Conservation (phyloP, 2,329 filamentous ascomycete genomes). For the Conoideocrella luteorostrata region DNA sequence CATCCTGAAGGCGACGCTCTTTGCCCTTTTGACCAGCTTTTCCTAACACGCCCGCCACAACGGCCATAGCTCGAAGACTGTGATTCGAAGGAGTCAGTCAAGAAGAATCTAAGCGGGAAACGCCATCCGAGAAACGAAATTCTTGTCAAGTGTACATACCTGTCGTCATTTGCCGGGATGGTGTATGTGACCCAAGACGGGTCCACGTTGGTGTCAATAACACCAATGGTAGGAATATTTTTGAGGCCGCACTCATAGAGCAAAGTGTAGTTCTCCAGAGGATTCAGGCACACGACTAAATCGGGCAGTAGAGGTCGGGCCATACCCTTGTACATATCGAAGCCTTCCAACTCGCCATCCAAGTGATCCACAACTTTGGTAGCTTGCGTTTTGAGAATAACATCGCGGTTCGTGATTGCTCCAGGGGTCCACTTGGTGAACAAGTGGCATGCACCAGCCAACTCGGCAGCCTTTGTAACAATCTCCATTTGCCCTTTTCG, state of each 20-base stretch:
- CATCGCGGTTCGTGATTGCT: conserved; percentile 84
- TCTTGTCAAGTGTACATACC: conserved; percentile 47
- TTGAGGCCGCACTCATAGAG: conserved; percentile 86
- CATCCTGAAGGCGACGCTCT: conserved; percentile 55
- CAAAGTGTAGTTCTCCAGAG: conserved; percentile 82
- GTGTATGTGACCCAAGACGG: conserved; percentile 93
- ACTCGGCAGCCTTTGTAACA: conserved; percentile 72
- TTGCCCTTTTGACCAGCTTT: conserved; percentile 77
- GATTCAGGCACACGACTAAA: conserved; percentile 87
- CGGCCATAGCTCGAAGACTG: conserved; percentile 72
- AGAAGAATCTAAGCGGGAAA: too few species aligned
- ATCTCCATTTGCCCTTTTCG: conserved; percentile 72
- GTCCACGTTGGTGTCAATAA: conserved; percentile 90
- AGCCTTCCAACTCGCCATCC: conserved; percentile 57
- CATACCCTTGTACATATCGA: conserved; percentile 56
- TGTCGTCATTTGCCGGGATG: conserved; percentile 95
- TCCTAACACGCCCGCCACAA: conserved; percentile 81
- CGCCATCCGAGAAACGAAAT: too few species aligned
- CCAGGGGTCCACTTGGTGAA: conserved; percentile 93
- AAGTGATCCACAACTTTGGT: conserved; percentile 71
- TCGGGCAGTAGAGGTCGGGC: conserved; percentile 72
- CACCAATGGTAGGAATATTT: conserved; percentile 86
- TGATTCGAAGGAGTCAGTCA: conserved; percentile 6
- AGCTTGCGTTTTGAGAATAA: conserved; percentile 66
- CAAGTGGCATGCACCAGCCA: conserved; percentile 76